These are phyloP conservation scores for Colletotrichum graminicola DNA, from an alignment of 2,329 filamentous ascomycete genomes.

Conservation along the genomic window DNA sequence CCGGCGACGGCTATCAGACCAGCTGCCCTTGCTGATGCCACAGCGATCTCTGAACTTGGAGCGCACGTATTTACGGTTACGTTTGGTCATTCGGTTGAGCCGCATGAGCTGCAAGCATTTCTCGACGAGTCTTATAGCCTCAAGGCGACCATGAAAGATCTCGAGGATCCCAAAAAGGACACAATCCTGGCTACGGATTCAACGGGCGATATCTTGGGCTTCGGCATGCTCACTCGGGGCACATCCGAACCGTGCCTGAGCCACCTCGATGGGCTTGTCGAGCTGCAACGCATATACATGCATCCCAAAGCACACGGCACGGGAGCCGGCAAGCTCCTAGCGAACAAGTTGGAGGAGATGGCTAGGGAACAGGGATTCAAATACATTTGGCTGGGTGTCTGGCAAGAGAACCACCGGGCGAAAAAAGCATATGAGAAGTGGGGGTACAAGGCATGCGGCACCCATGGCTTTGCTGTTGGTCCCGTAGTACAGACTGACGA, in stretches of 20 bases:
- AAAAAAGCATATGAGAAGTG: slow-evolving; percentile 55
- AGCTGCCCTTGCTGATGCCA: slow-evolving; percentile 45
- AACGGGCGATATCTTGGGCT: slow-evolving; percentile 51
- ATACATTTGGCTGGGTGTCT: slow-evolving; percentile 61
- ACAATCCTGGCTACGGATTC: slow-evolving; percentile 44
- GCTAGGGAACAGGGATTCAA: slow-evolving; percentile 53
- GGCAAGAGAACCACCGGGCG: slow-evolving; percentile 59
- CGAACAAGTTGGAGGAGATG: slow-evolving; percentile 47
- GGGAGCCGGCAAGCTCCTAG: slow-evolving; percentile 54
- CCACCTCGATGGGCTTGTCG: slow-evolving; percentile 48
- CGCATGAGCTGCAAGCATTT: slow-evolving; percentile 53
- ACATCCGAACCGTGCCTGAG: slow-evolving; percentile 55
- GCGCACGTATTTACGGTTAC: slow-evolving; percentile 52
- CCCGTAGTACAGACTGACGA: slow-evolving; percentile 56
- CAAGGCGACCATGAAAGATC: slow-evolving; percentile 47
- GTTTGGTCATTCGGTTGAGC: slow-evolving; percentile 57
- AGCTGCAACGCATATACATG: slow-evolving; percentile 60
- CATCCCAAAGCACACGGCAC: slow-evolving; percentile 50
- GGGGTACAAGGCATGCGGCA: slow-evolving; percentile 55
- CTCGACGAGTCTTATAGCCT: slow-evolving; percentile 54
- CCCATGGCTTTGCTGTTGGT: slow-evolving; percentile 58
- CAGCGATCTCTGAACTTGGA: slow-evolving; percentile 51
- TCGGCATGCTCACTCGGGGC: slow-evolving; percentile 54
- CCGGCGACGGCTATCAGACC: slow-evolving; percentile 6
- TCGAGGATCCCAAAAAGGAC: slow-evolving; percentile 46